phyloP scores from a whole-genome alignment of 176 grass and related monocot genomes.

The Bromus sterilis region DNA sequence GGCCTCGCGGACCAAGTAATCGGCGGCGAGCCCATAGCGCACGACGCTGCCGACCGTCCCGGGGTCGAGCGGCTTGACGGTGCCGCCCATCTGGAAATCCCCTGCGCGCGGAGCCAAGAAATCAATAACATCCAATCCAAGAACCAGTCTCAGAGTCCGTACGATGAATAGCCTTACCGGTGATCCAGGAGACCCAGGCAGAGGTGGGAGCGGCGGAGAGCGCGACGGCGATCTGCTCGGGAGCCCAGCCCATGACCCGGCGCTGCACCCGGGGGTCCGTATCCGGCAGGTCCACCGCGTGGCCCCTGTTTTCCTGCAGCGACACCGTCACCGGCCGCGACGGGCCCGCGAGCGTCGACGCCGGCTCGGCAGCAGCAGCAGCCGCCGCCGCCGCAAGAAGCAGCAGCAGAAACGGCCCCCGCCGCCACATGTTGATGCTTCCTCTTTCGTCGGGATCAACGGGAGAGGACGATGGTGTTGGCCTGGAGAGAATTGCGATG shows the following conservation, averaged over 20 bases:
- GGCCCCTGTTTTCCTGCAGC: constrained; percentile 34
- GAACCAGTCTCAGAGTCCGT: not conserved
- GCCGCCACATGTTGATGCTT: not conserved
- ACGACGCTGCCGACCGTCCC: constrained; percentile 42
- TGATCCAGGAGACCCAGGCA: constrained; percentile 85
- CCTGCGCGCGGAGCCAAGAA: constrained; percentile 21
- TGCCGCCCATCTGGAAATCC: constrained; percentile 60
- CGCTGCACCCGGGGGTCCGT: constrained; percentile 58
- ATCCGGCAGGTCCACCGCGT: constrained; percentile 64
- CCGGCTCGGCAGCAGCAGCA: constrained; percentile 5
- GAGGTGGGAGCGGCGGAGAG: constrained; percentile 56
- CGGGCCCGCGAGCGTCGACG: constrained; percentile 52
- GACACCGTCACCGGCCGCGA: constrained; percentile 43
- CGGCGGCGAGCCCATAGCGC: constrained; percentile 47
- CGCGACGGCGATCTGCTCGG: constrained; percentile 81
- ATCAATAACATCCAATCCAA: not conserved
- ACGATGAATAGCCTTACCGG: constrained; percentile 8
- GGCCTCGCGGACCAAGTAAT: constrained; percentile 29
- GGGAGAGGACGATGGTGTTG: not conserved
- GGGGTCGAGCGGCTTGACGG: constrained; percentile 48
- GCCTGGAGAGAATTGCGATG: not conserved
- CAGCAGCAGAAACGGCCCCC: not conserved
- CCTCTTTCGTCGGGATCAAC: not conserved
- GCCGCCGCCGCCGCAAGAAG: not conserved
- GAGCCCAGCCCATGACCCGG: constrained; percentile 39